Evolutionary conservation across 768 basidiomycete genomes (phyloP), one percentile per base, ranked within the genome.

Genomic region (Russula emetica): DNA sequence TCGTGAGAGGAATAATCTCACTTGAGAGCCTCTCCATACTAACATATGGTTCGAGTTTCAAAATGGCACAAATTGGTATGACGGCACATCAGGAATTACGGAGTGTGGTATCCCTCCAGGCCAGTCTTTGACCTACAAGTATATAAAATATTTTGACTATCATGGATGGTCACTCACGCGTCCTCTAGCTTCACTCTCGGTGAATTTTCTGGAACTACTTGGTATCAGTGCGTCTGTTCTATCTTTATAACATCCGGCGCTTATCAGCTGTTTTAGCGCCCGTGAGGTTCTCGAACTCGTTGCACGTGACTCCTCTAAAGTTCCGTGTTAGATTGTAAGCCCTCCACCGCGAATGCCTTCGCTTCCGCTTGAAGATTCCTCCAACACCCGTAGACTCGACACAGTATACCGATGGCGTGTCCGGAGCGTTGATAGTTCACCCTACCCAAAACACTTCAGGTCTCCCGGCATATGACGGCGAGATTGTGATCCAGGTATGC

Each of bases 91-190:
- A 9, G 77, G 76, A 10, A 75, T 83, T 42, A 79, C 82, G 1
- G 78, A 83, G 67, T 83, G 83, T 66, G 78, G 79, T 11, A 83
- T 83, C 38, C 82, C 82, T n/a, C 76, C 82, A 4, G 80, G 80
- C 26, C 71, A 75, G 67, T 77, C 76, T 60, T 73, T 81, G 64
- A 74, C 72, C 2, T 78, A 78, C 70, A 75, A 75, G 72, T 73
- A 42, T 2, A 59, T 60, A 58, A 55, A 56, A 59, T 60, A 26
- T 56, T 64, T 20, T 18, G 42, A 28, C 5, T 14, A 51, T 24
- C 1, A 5, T 45, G 40, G 11, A 8, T 26, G 2, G 24, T 16
- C 22, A 55, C 58, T 66, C 5, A 69, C 42, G 13, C 0, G 7
- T 9, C 34, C 13, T 18, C 34, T 65, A 76, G 70, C 54, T 82